A percentile compares a stretch with the other conserved stretches of the same genome.
Evolutionary conservation across 2,329 filamentous ascomycete genomes (phyloP).

Genomic region (Calonectria pteridis): DNA sequence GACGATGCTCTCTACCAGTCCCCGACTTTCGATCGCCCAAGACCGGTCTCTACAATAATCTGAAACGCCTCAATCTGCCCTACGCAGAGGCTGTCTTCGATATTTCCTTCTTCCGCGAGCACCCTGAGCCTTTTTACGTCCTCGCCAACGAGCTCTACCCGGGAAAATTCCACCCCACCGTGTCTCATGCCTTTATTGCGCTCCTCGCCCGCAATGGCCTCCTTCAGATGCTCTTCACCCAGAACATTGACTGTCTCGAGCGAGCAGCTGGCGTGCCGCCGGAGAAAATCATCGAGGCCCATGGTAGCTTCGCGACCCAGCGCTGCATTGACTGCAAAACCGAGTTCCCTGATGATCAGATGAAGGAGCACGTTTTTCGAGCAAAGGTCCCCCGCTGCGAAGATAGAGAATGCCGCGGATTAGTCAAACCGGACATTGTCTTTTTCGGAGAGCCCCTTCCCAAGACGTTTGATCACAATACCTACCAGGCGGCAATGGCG

Average conservation of each 20-base stretch:
- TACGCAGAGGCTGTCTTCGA: constrained; percentile 96
- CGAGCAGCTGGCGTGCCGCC: constrained; percentile 85
- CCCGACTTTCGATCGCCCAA: constrained; percentile 95
- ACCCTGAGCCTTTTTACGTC: constrained; percentile 92
- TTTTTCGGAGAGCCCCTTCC: constrained; percentile 86
- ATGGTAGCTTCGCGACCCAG: constrained; percentile 94
- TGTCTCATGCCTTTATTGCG: constrained; percentile 90
- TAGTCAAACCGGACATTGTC: constrained; percentile 95
- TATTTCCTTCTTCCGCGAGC: constrained; percentile 85
- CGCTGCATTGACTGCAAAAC: constrained; percentile 89
- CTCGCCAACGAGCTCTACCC: constrained; percentile 94
- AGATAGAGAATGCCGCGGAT: constrained; percentile 73
- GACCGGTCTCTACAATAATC: constrained; percentile 93
- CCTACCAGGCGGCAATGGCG: constrained; percentile 67
- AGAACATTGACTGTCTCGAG: constrained; percentile 98
- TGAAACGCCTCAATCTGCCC: constrained; percentile 86
- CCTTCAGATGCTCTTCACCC: constrained; percentile 90
- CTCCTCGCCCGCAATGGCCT: constrained; percentile 84
- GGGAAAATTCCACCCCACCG: constrained; percentile 87
- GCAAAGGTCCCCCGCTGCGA: constrained; percentile 79
- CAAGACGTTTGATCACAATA: constrained; percentile 50
- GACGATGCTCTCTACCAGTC: constrained; percentile 62
- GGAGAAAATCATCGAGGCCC: constrained; percentile 89
- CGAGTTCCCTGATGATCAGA: constrained; percentile 78
- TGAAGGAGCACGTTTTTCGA: constrained; percentile 76